Percentiles rank a stretch among this genome's conserved stretches.
Conservation (phyloP, 305 asterid species). For the Withania somnifera region DNA sequence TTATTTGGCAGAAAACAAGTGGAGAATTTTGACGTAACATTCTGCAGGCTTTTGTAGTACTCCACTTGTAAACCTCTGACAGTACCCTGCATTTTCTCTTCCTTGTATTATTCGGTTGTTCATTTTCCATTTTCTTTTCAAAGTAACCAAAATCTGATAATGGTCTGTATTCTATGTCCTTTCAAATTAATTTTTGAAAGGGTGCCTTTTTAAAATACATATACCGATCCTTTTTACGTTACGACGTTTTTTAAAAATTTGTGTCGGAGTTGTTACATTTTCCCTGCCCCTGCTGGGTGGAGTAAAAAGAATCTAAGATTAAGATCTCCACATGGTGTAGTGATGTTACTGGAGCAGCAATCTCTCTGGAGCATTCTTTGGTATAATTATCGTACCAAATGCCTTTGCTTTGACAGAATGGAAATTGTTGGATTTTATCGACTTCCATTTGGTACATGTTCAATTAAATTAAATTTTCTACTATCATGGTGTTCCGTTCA, state of each 20-base stretch:
- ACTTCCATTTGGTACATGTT: background rate
- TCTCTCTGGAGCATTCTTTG: background rate
- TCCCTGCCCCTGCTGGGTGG: background rate
- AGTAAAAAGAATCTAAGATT: background rate
- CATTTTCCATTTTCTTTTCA: background rate
- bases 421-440: background rate
- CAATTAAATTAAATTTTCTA: background rate
- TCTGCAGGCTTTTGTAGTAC: constrained; percentile 6
- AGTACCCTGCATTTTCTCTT: constrained; percentile 2
- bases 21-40: constrained; percentile 5
- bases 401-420: background rate
- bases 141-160: background rate
- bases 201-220: background rate
- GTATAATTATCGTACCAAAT: background rate
- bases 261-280: background rate
- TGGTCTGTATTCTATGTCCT: background rate
- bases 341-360: background rate
- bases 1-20: constrained; percentile 13
- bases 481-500: background rate
- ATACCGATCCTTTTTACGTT: background rate
- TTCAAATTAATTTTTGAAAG: background rate
- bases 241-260: background rate
- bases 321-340: background rate
- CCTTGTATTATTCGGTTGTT: constrained; percentile 1
- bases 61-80: constrained; percentile 4